Conservation (phyloP, 257 asterid genomes). For the Primulina huaijiensis region DNA sequence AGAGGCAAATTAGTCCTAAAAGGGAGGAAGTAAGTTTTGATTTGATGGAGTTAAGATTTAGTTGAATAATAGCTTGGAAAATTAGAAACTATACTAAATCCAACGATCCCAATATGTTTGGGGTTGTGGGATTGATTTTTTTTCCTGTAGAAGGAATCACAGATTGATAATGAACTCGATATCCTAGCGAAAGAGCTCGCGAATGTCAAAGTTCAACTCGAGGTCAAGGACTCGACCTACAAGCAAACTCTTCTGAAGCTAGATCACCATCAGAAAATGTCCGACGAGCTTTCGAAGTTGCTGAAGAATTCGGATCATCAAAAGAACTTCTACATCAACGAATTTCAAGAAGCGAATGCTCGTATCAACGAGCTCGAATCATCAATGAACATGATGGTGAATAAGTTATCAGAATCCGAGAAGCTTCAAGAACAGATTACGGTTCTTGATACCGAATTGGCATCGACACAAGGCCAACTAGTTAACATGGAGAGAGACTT, state of each 20-base stretch:
- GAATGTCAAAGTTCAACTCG: slow-evolving; percentile 39
- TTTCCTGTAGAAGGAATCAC: slow-evolving; percentile 29
- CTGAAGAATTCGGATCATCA: slow-evolving; percentile 46
- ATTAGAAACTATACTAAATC: too few relatives aligned
- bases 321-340: slow-evolving; percentile 38
- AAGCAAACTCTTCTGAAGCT: slow-evolving; percentile 46
- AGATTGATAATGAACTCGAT: slow-evolving; percentile 32
- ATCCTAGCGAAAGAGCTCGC: slow-evolving; percentile 46
- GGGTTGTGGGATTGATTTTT: background rate
- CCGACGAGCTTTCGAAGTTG: slow-evolving; percentile 38
- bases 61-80: too few relatives aligned
- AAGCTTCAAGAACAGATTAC: slow-evolving; percentile 32
- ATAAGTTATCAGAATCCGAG: slow-evolving; percentile 25
- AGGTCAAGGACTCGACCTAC: slow-evolving; percentile 52
- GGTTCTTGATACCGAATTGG: slow-evolving; percentile 28
- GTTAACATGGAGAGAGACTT: slow-evolving; percentile 33
- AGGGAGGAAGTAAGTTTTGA: slow-evolving; percentile 35
- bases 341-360: slow-evolving; percentile 29
- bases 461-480: slow-evolving; percentile 28
- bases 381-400: slow-evolving; percentile 20
- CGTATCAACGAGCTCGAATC: slow-evolving; percentile 42
- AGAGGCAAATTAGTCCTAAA: slow-evolving; percentile 27
- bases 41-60: background rate
- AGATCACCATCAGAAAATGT: slow-evolving; percentile 44
- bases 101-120: too few relatives aligned